phyloP scores from a whole-genome alignment of 768 basidiomycete species.

The Leccinum olivaceopallidum region DNA sequence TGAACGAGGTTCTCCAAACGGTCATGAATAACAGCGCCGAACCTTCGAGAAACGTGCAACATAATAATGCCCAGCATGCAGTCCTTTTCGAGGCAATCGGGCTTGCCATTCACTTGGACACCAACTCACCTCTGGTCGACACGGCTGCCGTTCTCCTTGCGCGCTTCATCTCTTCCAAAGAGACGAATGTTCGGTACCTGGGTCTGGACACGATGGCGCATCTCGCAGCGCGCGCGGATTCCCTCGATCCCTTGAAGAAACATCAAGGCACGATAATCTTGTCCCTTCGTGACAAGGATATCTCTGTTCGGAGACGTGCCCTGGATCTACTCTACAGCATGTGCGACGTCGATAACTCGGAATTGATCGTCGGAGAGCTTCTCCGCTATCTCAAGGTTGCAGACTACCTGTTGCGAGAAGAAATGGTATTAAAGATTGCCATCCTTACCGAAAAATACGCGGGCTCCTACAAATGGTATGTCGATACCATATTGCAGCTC shows the following conservation, averaged over 20 bases:
- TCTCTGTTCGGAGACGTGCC: constrained; percentile 91
- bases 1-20: constrained; percentile 83
- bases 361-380: constrained; percentile 95
- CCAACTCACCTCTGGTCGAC: constrained; percentile 83
- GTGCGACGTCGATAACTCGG: constrained; percentile 98
- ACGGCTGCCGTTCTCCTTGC: constrained; percentile 90
- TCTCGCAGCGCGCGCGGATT: constrained; percentile 91
- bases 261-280: constrained; percentile 96
- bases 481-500: constrained; percentile 94
- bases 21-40: constrained; percentile 92
- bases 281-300: constrained; percentile 94
- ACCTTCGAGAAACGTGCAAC: constrained; percentile 91
- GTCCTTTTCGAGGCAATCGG: constrained; percentile 98
- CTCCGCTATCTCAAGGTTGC: constrained; percentile 91
- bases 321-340: constrained; percentile 97
- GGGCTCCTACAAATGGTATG: constrained; percentile 97
- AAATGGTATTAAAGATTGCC: constrained; percentile 99
- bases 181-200: constrained; percentile 97
- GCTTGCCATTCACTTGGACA: constrained; percentile 93
- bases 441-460: constrained; percentile 99
- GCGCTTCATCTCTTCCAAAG: constrained; percentile 95
- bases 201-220: constrained; percentile 99
- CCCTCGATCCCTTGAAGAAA: constrained; percentile 88
- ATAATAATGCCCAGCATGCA: constrained; percentile 98
- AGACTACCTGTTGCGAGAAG: constrained; percentile 94